Base-by-base conservation (phyloP, 495 filamentous ascomycete species). In the Trichoderma gamsii region DNA sequence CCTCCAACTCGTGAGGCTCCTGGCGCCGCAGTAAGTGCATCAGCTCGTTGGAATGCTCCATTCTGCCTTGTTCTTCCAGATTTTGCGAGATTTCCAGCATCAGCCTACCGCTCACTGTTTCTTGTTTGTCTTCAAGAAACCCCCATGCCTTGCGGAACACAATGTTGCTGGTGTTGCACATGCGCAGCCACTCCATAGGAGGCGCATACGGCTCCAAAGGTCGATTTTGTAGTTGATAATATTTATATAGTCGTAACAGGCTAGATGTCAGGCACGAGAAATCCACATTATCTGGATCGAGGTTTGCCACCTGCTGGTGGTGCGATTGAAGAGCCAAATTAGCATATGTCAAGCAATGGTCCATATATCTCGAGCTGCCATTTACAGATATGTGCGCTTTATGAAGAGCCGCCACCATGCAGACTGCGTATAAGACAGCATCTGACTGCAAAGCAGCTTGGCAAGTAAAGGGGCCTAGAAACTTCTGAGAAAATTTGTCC, bases 161-260 rank as follows among this genome's bases (percentile, higher is more conserved):
- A 16, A 46, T 41, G 38, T 64, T 67, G 18, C 63, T 67, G 29
- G 66, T 67, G 13, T 68, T 68, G 38, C 66, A 67, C 69, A 71
- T 68, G 44, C 68, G 68, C 4, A 82, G 52, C 77, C 78, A 82
- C 44, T 79, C 74, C 13, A 74, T 68, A 3, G 80, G 80, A 1
- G 78, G 76, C 4, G 68, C 67, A 68, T 82, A 80, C 8, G 78
- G 77, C 23, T 74, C 49, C 13, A 73, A 51, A 44, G 35, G 46
- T 23, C 78, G 76, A 18, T 72, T 71, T 43, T 76, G 72, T 15
- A 81, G 66, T 9, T 71, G 66, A 32, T 71, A 71, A 35, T 77
- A 77, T 12, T 71, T 69, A 23, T 72, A 66, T n/a, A 73, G 44
- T 8, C 75, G 74, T 59, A 80, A 67, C 18, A 76, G 41, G 46